These are phyloP conservation scores for Plectosphaerella plurivora DNA, from an alignment of 2,329 filamentous ascomycete species.

Conservation along the genomic window DNA sequence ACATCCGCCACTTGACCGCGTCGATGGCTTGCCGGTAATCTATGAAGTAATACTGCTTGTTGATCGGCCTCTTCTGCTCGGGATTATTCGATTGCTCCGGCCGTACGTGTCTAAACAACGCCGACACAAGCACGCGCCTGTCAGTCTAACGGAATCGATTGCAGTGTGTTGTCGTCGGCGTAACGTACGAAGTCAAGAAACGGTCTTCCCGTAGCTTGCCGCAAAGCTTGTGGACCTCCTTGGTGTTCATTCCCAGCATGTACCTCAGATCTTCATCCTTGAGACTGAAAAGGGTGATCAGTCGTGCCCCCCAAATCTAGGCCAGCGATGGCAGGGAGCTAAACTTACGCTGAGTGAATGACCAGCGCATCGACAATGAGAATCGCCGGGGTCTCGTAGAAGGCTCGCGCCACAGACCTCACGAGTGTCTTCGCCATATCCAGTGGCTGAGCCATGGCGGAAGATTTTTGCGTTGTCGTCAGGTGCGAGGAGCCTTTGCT, in stretches of 20 bases:
- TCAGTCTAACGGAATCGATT: neutral
- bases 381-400: constrained; percentile 81
- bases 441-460: constrained; percentile 24
- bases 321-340: neutral
- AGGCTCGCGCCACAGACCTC: constrained; percentile 79
- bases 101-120: constrained; percentile 7
- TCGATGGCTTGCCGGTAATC: constrained; percentile 93
- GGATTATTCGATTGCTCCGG: constrained; percentile 13
- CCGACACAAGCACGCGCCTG: neutral
- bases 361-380: constrained; percentile 83
- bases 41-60: constrained; percentile 94
- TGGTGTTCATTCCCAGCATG: constrained; percentile 83
- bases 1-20: constrained; percentile 91
- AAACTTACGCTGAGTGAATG: constrained; percentile 69
- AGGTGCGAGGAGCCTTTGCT: too few relatives aligned
- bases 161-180: neutral
- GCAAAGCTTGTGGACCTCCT: constrained; percentile 86
- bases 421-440: constrained; percentile 70
- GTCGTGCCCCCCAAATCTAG: neutral
- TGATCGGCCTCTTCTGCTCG: constrained; percentile 76
- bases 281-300: constrained; percentile 70
- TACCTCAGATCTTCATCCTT: constrained; percentile 85
- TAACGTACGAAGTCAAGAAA: constrained; percentile 70
- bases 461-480: neutral
- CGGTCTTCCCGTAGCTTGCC: constrained; percentile 82